Percentiles rank a stretch among this genome's conserved stretches.
Conservation (phyloP, 306 rosid species). For the Inga oerstediana region DNA sequence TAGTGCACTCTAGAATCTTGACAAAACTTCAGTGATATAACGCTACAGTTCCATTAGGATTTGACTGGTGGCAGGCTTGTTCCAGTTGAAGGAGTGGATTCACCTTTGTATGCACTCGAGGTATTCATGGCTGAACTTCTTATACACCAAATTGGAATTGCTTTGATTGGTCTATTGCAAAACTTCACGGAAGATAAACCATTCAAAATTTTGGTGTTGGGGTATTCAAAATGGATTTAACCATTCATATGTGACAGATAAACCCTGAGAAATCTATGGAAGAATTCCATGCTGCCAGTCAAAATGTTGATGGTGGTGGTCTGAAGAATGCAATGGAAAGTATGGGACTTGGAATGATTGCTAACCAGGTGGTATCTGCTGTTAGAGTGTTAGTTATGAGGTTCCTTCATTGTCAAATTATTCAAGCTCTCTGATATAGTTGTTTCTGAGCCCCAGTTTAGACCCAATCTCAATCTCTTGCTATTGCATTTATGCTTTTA, state of each 20-base stretch:
- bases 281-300: constrained; percentile 53
- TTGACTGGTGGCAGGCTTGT: constrained; percentile 86
- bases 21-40: constrained; percentile 17
- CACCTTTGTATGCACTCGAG: constrained; percentile 88
- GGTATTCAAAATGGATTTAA: constrained; percentile 7
- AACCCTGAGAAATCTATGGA: constrained; percentile 84
- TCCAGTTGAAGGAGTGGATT: constrained; percentile 74
- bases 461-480: neutral
- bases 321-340: constrained; percentile 81
- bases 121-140: constrained; percentile 35
- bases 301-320: constrained; percentile 62
- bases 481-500: neutral
- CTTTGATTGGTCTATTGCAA: constrained; percentile 3
- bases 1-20: constrained; percentile 26
- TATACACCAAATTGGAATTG: neutral
- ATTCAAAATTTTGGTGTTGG: no score
- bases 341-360: constrained; percentile 85
- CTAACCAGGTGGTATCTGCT: constrained; percentile 58
- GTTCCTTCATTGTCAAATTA: neutral
- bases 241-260: constrained; percentile 54
- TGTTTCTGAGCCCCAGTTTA: neutral
- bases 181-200: neutral
- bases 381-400: constrained; percentile 13
- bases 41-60: constrained; percentile 47
- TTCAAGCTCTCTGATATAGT: neutral